phyloP scores from a whole-genome alignment of 2,329 filamentous ascomycete species.

The Pyrenophora seminiperda region DNA sequence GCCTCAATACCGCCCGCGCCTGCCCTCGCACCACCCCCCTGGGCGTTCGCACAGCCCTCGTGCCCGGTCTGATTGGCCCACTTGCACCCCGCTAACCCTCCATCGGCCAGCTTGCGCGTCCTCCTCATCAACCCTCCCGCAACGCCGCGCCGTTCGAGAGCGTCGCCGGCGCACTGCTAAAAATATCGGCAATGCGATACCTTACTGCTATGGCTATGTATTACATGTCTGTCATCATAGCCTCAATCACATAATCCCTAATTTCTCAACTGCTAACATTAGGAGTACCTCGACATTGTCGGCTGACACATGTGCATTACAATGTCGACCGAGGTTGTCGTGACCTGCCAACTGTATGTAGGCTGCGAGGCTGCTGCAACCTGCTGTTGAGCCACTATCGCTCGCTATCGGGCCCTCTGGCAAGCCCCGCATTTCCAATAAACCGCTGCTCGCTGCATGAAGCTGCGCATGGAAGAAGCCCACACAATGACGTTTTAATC shows the following conservation, averaged over 20 bases:
- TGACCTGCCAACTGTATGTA: conserved; percentile 3
- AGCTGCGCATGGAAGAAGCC: conserved; percentile 8
- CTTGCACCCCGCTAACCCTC: neutral
- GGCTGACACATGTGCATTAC: neutral
- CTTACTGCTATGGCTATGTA: too few relatives aligned
- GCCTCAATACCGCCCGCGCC: conserved; percentile 9
- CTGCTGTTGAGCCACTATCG: conserved; percentile 7
- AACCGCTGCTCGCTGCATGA: conserved; percentile 7
- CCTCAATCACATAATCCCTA: neutral
- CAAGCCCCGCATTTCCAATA: conserved; percentile 12
- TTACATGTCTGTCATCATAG: neutral
- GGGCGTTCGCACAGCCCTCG: conserved; percentile 9
- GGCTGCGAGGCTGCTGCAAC: neutral
- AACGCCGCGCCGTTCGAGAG: conserved; percentile 10
- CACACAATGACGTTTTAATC: conserved; percentile 14
- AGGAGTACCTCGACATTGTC: too few relatives aligned
- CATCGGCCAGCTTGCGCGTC: conserved; percentile 15
- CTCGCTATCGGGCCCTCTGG: conserved; percentile 4
- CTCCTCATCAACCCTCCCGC: conserved; percentile 6
- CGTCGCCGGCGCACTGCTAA: neutral
- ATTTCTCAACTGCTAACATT: too few relatives aligned
- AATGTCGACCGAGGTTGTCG: neutral
- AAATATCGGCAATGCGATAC: conserved; percentile 4
- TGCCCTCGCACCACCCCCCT: conserved; percentile 11
- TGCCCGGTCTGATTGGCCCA: conserved; percentile 4